phyloP scores from a whole-genome alignment of 441 rosid genomes.

The Mallotus japonicus region DNA sequence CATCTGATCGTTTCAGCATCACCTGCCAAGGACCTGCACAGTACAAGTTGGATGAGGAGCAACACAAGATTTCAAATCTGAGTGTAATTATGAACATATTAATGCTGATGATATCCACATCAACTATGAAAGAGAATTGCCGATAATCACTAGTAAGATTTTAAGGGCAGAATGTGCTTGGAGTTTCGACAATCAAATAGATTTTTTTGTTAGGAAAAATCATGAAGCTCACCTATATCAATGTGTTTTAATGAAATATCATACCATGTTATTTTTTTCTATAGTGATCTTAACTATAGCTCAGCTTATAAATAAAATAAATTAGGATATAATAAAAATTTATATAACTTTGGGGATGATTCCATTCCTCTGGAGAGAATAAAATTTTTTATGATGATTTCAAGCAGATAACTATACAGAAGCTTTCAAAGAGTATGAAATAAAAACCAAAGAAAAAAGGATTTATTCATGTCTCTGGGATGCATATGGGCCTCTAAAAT shows the following conservation, averaged over 20 bases:
- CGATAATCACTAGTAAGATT: neutral
- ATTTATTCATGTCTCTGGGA: neutral
- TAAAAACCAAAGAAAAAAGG: neutral
- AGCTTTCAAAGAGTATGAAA: neutral
- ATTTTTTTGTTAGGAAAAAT: neutral
- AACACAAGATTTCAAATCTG: neutral
- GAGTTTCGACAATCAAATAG: neutral
- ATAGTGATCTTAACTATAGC: no score
- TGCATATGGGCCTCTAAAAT: no score
- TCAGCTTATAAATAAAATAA: no score
- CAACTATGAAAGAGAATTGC: neutral
- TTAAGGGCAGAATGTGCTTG: neutral
- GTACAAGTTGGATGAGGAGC: slow-evolving; percentile 1
- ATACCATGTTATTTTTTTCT: no score
- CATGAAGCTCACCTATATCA: neutral
- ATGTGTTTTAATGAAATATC: no score
- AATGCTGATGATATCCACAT: neutral
- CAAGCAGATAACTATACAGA: neutral
- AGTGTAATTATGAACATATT: neutral
- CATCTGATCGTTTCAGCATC: slow-evolving; percentile 91
- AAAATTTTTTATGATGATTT: no score
- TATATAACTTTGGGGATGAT: neutral
- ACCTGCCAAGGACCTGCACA: slow-evolving; percentile 97
- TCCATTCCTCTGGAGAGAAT: neutral
- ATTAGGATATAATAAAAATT: neutral